Base-by-base conservation (phyloP, 2,329 filamentous ascomycete genomes). In the Aureobasidium sp. region DNA sequence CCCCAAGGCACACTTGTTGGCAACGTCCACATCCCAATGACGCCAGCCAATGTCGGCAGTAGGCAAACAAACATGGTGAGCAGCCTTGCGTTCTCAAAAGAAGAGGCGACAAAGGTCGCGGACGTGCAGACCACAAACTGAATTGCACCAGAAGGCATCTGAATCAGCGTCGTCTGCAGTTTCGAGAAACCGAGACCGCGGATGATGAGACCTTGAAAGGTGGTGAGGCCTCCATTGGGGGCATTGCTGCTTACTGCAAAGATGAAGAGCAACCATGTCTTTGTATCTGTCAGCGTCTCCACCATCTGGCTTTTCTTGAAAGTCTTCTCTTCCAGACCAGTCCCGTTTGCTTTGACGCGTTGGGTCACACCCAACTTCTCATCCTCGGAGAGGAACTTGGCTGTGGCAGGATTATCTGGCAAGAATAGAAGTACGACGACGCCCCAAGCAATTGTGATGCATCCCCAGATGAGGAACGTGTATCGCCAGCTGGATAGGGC, bases 301-400 rank as follows among this genome's bases (percentile, higher is more conserved):
- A 81, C 77, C 1, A 88, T 76, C 64, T 94, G 90, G 29, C 82
- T 79, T 75, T 81, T 78, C 65, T 88, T 88, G 73, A 87, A 89
- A 64, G 88, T 80, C 65, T 85, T 85, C 63, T 84, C 88, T 1
- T 86, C 87, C 15, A 89, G 86, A 0, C 89, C 89, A 63, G 89
- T 89, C 70, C 90, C 84, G 68, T 93, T 93, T 20, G 84, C 79
- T 0, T 88, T 80, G 5, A 93, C 83, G 0, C 89, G 81, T 65
- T 90, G 88, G 27, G 91, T 77, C 0, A 87, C 87, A 47, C 90
- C 78, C 0, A 85, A 71, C 14, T 84, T 84, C 66, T 93, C 89
- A 48, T 84, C 79, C 58, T 87, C 81, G 6, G 77, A 87, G 27
- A 94, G 68, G 80, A 82, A 86, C 2, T 81, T 76, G 17, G 82